Evolutionary conservation across 2,329 filamentous ascomycete genomes (phyloP), one percentile per base, ranked within the genome.

Genomic region (Fusarium dimerum): DNA sequence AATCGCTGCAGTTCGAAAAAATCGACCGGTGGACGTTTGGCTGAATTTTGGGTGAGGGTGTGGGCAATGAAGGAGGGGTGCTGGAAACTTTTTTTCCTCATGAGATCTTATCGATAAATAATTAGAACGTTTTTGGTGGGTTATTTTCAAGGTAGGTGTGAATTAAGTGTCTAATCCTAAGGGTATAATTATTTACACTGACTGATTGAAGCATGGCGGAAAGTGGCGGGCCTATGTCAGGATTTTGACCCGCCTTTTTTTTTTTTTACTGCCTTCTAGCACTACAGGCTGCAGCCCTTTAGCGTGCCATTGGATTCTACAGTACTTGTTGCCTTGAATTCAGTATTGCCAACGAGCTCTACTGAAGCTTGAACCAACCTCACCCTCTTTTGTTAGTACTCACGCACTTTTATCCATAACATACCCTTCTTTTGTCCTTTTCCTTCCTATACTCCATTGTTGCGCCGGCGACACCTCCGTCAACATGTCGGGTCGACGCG

Each of bases 401-500:
- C 20, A 26, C 20, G 7, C 20, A 26, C 7, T 26, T 26, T 7
- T 7, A 26, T 26, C 20, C 7, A 7, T 26, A 4, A 26, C 20
- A 26, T 26, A 26, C 20, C 7, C 20, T 26, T 7, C 20, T 26
- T 26, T 7, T 26, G 20, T 26, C 7, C 13, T 36, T 10, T 36
- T 36, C 32, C 32, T 5, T 36, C 11, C 11, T 9, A 6, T 36
- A 9, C 38, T 44, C 45, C 17, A 38, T 50, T 38, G 26, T 20
- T 18, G 60, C 48, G 54, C 54, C 54, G 52, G 45, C 43, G 42
- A 48, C 47, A 39, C 41, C 47, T 47, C 50, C 45, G 59, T 55
- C 55, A 74, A 57, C n/a, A 83, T 83, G 80, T 73, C 80, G 45
- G 75, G 73, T 65, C 88, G 91, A 77, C 82, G 83, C 68, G 92